Conservation (phyloP, 2,329 filamentous ascomycete genomes). For the Talaromyces albobiverticillius region DNA sequence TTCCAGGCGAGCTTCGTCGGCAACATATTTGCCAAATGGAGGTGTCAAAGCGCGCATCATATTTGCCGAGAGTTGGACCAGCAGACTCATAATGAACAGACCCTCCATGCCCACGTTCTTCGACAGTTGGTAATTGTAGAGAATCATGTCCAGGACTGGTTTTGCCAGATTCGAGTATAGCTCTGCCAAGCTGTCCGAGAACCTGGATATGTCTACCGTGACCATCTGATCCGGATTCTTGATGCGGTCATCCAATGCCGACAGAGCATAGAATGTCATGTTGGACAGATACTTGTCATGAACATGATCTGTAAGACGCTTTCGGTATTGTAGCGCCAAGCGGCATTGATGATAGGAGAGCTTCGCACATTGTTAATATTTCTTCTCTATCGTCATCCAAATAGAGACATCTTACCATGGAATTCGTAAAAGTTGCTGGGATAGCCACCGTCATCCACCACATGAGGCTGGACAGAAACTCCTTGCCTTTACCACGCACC, state of each 20-base stretch:
- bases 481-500: slow-evolving; percentile 84
- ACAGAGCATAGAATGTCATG: slow-evolving; percentile 96
- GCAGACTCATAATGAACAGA: slow-evolving; percentile 87
- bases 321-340: slow-evolving; percentile 87
- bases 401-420: slow-evolving; percentile 70
- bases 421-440: slow-evolving; percentile 96
- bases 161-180: slow-evolving; percentile 96
- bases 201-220: slow-evolving; percentile 92
- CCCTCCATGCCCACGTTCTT: slow-evolving; percentile 95
- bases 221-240: slow-evolving; percentile 98
- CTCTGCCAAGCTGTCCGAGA: slow-evolving; percentile 91
- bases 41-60: slow-evolving; percentile 93
- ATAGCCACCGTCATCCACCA: slow-evolving; percentile 99
- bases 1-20: slow-evolving; percentile 89
- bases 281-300: slow-evolving; percentile 96
- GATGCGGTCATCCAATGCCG: slow-evolving; percentile 92
- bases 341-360: slow-evolving; percentile 96
- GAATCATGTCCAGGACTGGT: slow-evolving; percentile 88
- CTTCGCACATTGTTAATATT: slow-evolving; percentile 45
- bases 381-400: neutral
- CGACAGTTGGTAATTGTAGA: slow-evolving; percentile 93
- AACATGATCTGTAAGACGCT: slow-evolving; percentile 87
- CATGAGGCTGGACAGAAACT: slow-evolving; percentile 81
- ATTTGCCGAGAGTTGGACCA: slow-evolving; percentile 89
- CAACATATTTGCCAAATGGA: slow-evolving; percentile 95